A percentile compares a stretch with the other conserved stretches of the same genome.
These are phyloP conservation scores for Krasilnikovozyma curviuscula DNA, from an alignment of 768 basidiomycete species.

Conservation along the genomic window DNA sequence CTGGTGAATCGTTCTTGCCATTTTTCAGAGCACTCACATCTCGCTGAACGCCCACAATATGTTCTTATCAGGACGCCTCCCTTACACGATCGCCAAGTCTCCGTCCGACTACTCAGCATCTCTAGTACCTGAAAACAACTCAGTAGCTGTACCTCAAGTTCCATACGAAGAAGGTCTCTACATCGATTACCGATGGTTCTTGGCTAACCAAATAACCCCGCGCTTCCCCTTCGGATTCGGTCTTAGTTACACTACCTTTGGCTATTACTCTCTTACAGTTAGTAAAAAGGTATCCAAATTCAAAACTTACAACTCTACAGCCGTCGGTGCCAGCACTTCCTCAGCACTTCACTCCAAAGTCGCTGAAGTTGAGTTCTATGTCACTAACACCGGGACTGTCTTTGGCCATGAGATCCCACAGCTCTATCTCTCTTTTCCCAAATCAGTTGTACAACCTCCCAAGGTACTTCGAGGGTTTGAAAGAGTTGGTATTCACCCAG, in stretches of 20 bases:
- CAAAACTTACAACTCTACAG: too few relatives aligned
- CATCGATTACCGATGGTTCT: conserved; percentile 32
- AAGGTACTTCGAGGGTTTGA: conserved; percentile 18
- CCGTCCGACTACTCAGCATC: conserved; percentile 42
- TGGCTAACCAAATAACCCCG: conserved; percentile 33
- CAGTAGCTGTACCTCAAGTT: background rate
- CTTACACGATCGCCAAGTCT: conserved; percentile 56
- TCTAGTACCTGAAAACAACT: too few relatives aligned
- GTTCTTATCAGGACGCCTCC: conserved; percentile 53
- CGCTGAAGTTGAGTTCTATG: conserved; percentile 35
- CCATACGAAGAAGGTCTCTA: background rate
- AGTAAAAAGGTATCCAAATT: too few relatives aligned
- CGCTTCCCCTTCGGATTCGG: conserved; percentile 59
- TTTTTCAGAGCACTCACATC: background rate
- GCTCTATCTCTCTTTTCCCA: conserved; percentile 16
- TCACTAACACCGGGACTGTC: conserved; percentile 44
- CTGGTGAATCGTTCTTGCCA: background rate
- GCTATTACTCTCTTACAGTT: too few relatives aligned
- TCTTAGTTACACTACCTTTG: conserved; percentile 63
- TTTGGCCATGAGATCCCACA: conserved; percentile 41
- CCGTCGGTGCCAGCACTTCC: too few relatives aligned
- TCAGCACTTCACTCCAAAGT: too few relatives aligned
- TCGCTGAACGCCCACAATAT: background rate
- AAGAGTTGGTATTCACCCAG: conserved; percentile 8
- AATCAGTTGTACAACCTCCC: too few relatives aligned